Percentiles rank a stretch among this genome's conserved stretches.
These are phyloP conservation scores for Dothidotthia symphoricarpi DNA, from an alignment of 2,329 filamentous ascomycete genomes.

Conservation along the genomic window DNA sequence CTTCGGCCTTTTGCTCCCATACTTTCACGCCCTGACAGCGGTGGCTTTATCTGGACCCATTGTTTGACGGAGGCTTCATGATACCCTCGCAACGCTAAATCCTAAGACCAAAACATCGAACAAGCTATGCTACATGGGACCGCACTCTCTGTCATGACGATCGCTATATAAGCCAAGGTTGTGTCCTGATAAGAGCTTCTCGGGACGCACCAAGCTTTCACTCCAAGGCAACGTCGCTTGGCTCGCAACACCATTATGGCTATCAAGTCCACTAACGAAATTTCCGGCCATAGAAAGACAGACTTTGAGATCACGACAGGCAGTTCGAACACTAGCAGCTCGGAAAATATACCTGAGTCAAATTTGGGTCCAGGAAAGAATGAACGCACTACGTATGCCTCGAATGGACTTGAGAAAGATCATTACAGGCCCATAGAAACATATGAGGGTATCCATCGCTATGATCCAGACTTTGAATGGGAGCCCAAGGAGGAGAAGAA, in stretches of 20 bases:
- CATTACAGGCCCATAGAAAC: constrained; percentile 53
- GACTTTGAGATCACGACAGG: constrained; percentile 12
- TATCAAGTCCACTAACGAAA: constrained; percentile 4
- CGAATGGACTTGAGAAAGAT: constrained; percentile 33
- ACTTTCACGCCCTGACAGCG: too few relatives aligned
- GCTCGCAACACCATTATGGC: constrained; percentile 3
- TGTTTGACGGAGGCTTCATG: too few relatives aligned
- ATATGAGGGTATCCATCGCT: constrained; percentile 61
- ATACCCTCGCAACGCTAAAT: too few relatives aligned
- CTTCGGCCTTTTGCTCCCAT: constrained; percentile 1
- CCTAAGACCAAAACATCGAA: too few relatives aligned
- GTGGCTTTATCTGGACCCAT: constrained; percentile 1
- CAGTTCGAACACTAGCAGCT: constrained; percentile 18
- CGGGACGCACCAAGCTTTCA: too few relatives aligned
- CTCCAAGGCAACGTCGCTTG: constrained; percentile 3
- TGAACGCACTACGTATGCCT: constrained; percentile 36
- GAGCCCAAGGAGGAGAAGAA: constrained; percentile 56
- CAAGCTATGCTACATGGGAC: too few relatives aligned
- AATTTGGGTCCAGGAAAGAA: background rate
- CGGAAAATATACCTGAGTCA: constrained; percentile 6
- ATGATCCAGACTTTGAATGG: constrained; percentile 59
- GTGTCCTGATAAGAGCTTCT: too few relatives aligned
- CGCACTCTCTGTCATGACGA: too few relatives aligned
- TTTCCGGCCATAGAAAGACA: constrained; percentile 15
- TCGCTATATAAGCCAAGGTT: too few relatives aligned